Evolutionary conservation across 768 basidiomycete species (phyloP).

Genomic region (Mycena metata): DNA sequence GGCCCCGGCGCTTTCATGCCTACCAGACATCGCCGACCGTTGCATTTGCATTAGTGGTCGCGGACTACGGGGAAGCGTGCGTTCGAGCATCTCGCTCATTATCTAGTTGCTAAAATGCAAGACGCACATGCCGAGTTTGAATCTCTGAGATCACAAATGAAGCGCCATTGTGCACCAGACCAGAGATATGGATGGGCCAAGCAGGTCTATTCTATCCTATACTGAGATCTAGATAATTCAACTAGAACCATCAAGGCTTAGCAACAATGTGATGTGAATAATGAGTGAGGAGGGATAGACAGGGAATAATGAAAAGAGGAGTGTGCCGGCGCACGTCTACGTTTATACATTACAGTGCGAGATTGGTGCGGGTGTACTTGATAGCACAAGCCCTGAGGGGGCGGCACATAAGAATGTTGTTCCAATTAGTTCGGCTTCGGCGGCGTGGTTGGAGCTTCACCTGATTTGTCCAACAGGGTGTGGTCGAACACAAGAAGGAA

Average conservation of each 20-base stretch:
- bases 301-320: conserved; percentile 31
- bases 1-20: not conserved
- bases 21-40: conserved; percentile 10
- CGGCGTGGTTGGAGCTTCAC: conserved; percentile 56
- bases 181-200: not conserved
- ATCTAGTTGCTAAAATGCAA: not conserved
- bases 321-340: not conserved
- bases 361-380: conserved; percentile 51
- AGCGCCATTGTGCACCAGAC: not conserved
- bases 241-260: conserved; percentile 24
- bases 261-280: conserved; percentile 27
- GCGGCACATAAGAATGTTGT: conserved; percentile 78
- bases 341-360: conserved; percentile 26
- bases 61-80: too few relatives aligned
- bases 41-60: not conserved
- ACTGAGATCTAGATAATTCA: conserved; percentile 1
- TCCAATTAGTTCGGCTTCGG: conserved; percentile 86
- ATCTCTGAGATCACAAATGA: not conserved
- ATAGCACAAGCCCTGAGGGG: conserved; percentile 72
- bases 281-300: conserved; percentile 26
- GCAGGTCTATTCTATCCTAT: conserved; percentile 8
- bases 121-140: too few relatives aligned
- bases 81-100: too few relatives aligned
- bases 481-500: conserved; percentile 76
- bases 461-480: conserved; percentile 66